These are phyloP conservation scores for Verbascum thapsus DNA, from an alignment of 257 asterid genomes.

Conservation along the genomic window DNA sequence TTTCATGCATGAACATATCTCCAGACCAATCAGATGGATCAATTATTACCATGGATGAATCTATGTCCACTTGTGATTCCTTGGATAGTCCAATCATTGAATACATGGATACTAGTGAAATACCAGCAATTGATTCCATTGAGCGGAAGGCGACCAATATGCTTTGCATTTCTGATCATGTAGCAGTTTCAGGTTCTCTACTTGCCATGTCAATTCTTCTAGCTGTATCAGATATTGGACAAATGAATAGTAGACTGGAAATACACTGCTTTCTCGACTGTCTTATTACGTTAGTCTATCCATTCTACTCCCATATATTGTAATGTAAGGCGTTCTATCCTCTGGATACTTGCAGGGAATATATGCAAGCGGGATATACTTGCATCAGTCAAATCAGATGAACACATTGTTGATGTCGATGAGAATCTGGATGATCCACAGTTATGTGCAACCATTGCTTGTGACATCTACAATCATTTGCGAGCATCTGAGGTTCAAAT, in stretches of 20 bases:
- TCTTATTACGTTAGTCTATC: background rate
- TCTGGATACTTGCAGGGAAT: constrained; percentile 42
- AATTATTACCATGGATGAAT: constrained; percentile 81
- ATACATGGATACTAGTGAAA: constrained; percentile 64
- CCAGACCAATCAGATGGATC: constrained; percentile 56
- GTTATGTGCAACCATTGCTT: constrained; percentile 84
- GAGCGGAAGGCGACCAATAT: constrained; percentile 58
- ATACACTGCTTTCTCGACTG: background rate
- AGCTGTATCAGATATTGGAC: background rate
- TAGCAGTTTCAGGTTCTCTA: constrained; percentile 53
- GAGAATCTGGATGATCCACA: constrained; percentile 76
- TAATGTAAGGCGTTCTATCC: constrained; percentile 4
- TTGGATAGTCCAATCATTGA: constrained; percentile 88
- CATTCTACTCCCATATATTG: background rate
- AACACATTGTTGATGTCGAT: constrained; percentile 60
- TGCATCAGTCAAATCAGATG: constrained; percentile 43
- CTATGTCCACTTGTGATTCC: constrained; percentile 84
- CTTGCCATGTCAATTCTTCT: constrained; percentile 20
- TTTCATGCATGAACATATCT: constrained; percentile 41
- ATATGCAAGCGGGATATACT: constrained; percentile 67
- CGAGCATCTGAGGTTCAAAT: constrained; percentile 79
- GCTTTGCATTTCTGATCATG: constrained; percentile 65
- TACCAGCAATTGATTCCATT: constrained; percentile 60
- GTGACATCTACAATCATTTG: constrained; percentile 87
- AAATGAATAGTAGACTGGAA: no score